Conservation (phyloP, 2,329 filamentous ascomycete species). For the Diaporthe aspalathi region DNA sequence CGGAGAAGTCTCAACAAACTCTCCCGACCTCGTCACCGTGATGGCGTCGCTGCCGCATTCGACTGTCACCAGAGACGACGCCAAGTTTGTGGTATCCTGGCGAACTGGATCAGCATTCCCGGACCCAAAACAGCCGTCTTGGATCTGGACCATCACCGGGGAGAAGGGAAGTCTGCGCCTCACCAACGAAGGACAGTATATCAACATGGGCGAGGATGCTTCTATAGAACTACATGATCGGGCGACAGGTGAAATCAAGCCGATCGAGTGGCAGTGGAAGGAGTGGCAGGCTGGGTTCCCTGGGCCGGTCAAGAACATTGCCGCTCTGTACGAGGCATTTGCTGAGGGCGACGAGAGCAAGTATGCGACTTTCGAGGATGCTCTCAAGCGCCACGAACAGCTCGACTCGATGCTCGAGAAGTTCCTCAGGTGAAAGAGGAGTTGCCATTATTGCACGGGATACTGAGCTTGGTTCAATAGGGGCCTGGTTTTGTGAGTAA, state of each 20-base stretch:
- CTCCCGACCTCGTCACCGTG: slow-evolving; percentile 44
- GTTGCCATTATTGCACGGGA: no score
- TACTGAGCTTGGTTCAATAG: no score
- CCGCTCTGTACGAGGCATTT: slow-evolving; percentile 53
- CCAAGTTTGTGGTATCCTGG: slow-evolving; percentile 53
- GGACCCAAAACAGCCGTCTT: slow-evolving; percentile 49
- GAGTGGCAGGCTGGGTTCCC: slow-evolving; percentile 58
- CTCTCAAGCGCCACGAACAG: slow-evolving; percentile 30
- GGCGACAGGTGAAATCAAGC: slow-evolving; percentile 56
- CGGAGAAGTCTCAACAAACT: slow-evolving; percentile 47
- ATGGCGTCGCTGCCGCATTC: slow-evolving; percentile 48
- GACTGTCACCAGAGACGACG: slow-evolving; percentile 45
- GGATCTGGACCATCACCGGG: slow-evolving; percentile 61
- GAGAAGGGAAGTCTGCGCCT: slow-evolving; percentile 59
- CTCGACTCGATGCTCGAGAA: slow-evolving; percentile 19
- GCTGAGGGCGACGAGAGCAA: slow-evolving; percentile 5
- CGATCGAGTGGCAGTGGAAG: slow-evolving; percentile 57
- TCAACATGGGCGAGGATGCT: slow-evolving; percentile 48
- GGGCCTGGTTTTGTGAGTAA: no score
- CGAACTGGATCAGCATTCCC: slow-evolving; percentile 59
- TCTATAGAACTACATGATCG: slow-evolving; percentile 63
- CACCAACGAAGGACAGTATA: slow-evolving; percentile 42
- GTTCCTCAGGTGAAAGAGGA: neutral
- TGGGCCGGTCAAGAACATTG: slow-evolving; percentile 67
- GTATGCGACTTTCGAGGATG: slow-evolving; percentile 23